These are phyloP conservation scores for Pyrenophora seminiperda DNA, from an alignment of 2,329 filamentous ascomycete species.

Conservation along the genomic window DNA sequence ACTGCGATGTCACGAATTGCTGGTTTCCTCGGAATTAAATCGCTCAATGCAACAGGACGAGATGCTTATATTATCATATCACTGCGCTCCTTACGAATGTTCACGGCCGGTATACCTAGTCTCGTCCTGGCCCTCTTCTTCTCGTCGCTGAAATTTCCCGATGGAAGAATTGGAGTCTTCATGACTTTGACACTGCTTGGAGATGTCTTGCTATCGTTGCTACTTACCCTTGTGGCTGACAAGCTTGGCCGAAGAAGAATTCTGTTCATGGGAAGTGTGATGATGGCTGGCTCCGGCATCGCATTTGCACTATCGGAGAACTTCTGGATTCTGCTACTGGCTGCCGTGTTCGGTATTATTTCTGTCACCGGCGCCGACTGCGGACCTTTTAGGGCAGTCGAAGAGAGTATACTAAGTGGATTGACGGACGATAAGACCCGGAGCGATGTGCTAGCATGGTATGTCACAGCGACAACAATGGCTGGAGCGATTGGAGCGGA, in stretches of 20 bases:
- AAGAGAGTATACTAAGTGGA: constrained; percentile 45
- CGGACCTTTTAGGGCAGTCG: constrained; percentile 44
- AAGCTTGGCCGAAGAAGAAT: constrained; percentile 43
- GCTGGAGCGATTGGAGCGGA: constrained; percentile 44
- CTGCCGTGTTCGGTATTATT: constrained; percentile 49
- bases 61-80: constrained; percentile 53
- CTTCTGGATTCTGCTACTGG: constrained; percentile 46
- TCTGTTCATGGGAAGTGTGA: constrained; percentile 41
- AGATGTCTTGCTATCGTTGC: constrained; percentile 45
- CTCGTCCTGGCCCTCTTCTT: constrained; percentile 49
- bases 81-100: constrained; percentile 43
- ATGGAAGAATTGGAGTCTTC: constrained; percentile 47
- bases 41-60: constrained; percentile 39
- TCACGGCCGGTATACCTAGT: constrained; percentile 44
- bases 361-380: constrained; percentile 44
- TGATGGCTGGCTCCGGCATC: constrained; percentile 47
- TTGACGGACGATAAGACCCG: constrained; percentile 44
- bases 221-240: constrained; percentile 49
- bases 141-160: constrained; percentile 42
- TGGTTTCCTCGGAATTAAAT: constrained; percentile 40
- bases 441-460: constrained; percentile 49
- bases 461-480: constrained; percentile 46
- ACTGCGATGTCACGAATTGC: constrained; percentile 29
- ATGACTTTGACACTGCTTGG: constrained; percentile 50
- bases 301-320: constrained; percentile 45